Evolutionary conservation across 2,329 filamentous ascomycete genomes (phyloP), one percentile per base, ranked within the genome.

Genomic region (Hypoxylon sp.): DNA sequence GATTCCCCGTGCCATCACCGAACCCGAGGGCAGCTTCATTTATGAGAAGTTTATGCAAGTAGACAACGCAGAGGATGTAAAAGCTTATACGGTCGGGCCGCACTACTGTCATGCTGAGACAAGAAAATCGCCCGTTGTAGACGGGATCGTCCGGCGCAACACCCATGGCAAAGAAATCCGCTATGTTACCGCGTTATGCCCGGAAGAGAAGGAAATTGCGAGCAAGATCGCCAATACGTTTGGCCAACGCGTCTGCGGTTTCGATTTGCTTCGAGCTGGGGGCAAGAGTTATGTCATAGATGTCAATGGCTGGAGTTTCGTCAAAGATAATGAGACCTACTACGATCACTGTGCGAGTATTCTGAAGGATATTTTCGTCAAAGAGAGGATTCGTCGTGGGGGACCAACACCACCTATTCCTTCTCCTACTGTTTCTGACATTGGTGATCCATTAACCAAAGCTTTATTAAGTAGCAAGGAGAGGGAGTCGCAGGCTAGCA

Each of bases 241-340:
- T 78, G 96, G 95, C 0, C 96, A 99, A 78, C 86, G 93, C 57
- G 94, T 99, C 2, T 99, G 96, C 76, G 96, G 96, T 0, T 99
- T 99, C 74, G 96, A 99, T 77, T 84, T 99, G 64, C 83, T 99
- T 60, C 90, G 96, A 26, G 93, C 94, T 11, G 90, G 89, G 51
- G 93, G 93, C 14, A 93, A 93, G 77, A 98, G 95, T 77, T 99
- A 93, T 79, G 96, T 99, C 50, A 99, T 99, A 71, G 96, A 99
- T 74, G 96, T 99, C 72, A 99, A 99, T 77, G 96, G 96, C 11
- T 99, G 96, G 96, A 98, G 95, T 76, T 99, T 99, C 74, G 96
- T 99, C 78, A 99, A 99, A 78, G 96, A 99, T 78, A 99, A 99
- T 73, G 95, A 97, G 67, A 94, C 97, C 65, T 99, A 99, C 78